phyloP scores from a whole-genome alignment of 2,329 filamentous ascomycete species.

The Aspergillus hortae region DNA sequence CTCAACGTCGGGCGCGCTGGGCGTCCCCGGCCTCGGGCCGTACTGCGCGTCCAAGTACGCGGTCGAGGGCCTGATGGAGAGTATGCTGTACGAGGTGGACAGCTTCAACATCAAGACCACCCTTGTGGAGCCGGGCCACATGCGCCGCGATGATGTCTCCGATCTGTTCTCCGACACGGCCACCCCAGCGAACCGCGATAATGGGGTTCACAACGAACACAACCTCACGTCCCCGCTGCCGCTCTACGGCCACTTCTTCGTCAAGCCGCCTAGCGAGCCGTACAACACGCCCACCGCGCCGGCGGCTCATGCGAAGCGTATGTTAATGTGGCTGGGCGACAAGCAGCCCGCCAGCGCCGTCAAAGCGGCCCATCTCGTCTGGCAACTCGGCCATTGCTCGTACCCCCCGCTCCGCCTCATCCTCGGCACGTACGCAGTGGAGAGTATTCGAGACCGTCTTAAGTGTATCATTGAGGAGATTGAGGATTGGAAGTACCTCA shows the following conservation, averaged over 20 bases:
- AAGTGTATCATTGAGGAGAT: constrained; percentile 91
- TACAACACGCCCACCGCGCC: constrained; percentile 77
- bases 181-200: constrained; percentile 14
- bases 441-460: constrained; percentile 87
- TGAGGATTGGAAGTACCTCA: constrained; percentile 87
- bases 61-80: constrained; percentile 91
- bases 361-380: constrained; percentile 88
- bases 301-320: constrained; percentile 80
- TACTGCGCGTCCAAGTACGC: constrained; percentile 98
- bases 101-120: constrained; percentile 90
- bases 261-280: constrained; percentile 78
- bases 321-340: constrained; percentile 92
- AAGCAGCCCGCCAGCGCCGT: constrained; percentile 88
- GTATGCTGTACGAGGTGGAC: constrained; percentile 94
- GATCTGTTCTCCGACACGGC: constrained; percentile 30
- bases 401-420: constrained; percentile 83
- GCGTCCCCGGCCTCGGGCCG: constrained; percentile 85
- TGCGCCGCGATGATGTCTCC: constrained; percentile 70
- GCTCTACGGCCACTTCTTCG: constrained; percentile 86
- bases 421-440: constrained; percentile 90
- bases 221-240: constrained; percentile 56
- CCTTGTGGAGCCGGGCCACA: constrained; percentile 84
- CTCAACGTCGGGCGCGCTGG: constrained; percentile 85
- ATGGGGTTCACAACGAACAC: constrained; percentile 17
- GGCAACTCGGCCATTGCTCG: constrained; percentile 92